Evolutionary conservation across 2,329 filamentous ascomycete species (phyloP), one percentile per base, ranked within the genome.

Genomic region (Penicillium sp.): DNA sequence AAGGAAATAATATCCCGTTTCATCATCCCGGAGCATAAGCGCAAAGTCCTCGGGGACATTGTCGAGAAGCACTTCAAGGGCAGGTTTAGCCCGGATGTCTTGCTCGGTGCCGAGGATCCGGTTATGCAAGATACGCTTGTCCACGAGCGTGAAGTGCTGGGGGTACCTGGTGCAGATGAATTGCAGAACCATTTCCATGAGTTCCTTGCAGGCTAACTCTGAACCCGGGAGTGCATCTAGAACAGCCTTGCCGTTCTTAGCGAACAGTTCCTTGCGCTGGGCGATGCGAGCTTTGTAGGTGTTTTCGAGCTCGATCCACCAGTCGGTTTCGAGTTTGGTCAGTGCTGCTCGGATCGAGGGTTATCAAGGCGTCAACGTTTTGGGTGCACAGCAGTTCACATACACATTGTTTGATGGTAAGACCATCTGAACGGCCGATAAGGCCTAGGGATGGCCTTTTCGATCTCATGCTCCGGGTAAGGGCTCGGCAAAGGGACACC

Each of bases 391-490:
- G 47, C 7, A 42, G 15, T 11, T 22, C 22, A 82, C 88, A 67
- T 84, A 94, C 91, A 90, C 92, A 96, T 96, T 0, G 91, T 96
- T 71, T 96, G 92, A 71, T 95, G 90, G 71, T 96, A 96, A 0
- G 83, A 80, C 92, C 92, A 96, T 68, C 92, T 77, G 45, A 96
- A 90, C 0, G 92, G 92, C 42, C 92, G 83, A 71, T 93, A 96
- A 0, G 91, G 91, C 58, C 92, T 82, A 1, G 91, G 85, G 10
- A 83, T 68, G 0, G 91, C 91, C 63, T 81, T 90, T 14, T 82
- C 76, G 56, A 92, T 86, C 63, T 91, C 80, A 70, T 95, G 95
- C 4, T 84, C 79, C 0, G 72, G 67, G 57, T 90, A 88, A 0
- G 89, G 81, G 8, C 79, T 64, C 0, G 92, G 92, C 49, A 89